These are phyloP conservation scores for Globisporangium nunn DNA, from an alignment of 352 stramenopile species.

Conservation along the genomic window DNA sequence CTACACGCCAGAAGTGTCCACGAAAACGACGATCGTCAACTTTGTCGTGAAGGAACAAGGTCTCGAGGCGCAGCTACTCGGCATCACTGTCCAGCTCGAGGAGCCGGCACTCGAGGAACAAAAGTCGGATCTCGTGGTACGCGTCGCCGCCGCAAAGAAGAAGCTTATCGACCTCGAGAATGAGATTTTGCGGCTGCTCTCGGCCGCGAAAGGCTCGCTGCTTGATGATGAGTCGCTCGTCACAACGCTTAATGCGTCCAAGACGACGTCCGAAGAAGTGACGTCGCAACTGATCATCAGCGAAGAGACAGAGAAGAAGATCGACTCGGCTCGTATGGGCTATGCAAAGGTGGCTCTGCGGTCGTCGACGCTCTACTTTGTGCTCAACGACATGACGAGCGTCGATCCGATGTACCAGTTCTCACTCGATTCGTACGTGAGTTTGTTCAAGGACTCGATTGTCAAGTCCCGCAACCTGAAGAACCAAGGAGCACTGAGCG, in stretches of 20 bases:
- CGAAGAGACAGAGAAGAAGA: constrained; percentile 94
- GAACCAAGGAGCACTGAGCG: constrained; percentile 68
- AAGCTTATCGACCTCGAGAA: constrained; percentile 95
- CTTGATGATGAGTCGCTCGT: constrained; percentile 93
- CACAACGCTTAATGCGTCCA: constrained; percentile 93
- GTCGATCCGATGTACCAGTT: constrained; percentile 98
- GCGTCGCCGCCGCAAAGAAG: constrained; percentile 91
- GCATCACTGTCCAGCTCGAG: constrained; percentile 92
- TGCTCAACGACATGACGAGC: constrained; percentile 92
- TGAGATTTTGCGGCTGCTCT: constrained; percentile 90
- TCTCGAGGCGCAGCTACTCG: constrained; percentile 91
- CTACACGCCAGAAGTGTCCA: constrained; percentile 93
- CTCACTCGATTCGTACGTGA: constrained; percentile 92
- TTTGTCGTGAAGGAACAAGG: constrained; percentile 95
- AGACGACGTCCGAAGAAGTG: constrained; percentile 93
- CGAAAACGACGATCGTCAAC: constrained; percentile 95
- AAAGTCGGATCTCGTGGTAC: constrained; percentile 88
- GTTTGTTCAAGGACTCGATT: constrained; percentile 93
- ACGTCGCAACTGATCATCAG: constrained; percentile 89
- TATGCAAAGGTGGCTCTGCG: constrained; percentile 90
- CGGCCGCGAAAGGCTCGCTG: constrained; percentile 87
- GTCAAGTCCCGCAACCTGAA: constrained; percentile 77
- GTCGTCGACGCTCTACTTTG: constrained; percentile 95
- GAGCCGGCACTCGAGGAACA: constrained; percentile 92
- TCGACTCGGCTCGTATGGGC: constrained; percentile 90